phyloP scores from a whole-genome alignment of 257 asterid species.

The Jasminum sambac region DNA sequence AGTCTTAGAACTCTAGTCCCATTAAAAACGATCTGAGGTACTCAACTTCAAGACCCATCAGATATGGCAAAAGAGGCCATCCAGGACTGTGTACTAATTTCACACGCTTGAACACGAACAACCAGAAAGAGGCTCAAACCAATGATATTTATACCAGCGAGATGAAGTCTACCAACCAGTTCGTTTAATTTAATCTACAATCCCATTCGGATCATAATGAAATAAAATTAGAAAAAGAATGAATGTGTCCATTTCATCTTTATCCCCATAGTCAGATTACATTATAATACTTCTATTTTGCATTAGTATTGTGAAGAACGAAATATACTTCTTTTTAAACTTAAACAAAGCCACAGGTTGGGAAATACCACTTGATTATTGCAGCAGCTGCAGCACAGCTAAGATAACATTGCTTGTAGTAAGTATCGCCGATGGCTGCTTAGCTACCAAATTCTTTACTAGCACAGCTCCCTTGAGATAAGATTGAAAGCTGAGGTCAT shows the following conservation, averaged over 20 bases:
- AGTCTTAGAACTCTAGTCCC: not conserved
- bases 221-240: slow-evolving; percentile 5
- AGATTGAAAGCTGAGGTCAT: slow-evolving; percentile 30
- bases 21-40: slow-evolving; percentile 16
- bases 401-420: slow-evolving; percentile 91
- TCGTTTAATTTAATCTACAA: slow-evolving; percentile 11
- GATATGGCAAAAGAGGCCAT: slow-evolving; percentile 22
- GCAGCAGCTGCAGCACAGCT: slow-evolving; percentile 99
- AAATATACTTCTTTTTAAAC: slow-evolving; percentile 5
- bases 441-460: slow-evolving; percentile 83
- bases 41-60: slow-evolving; percentile 15
- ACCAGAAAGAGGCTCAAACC: slow-evolving; percentile 15
- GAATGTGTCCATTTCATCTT: slow-evolving; percentile 7
- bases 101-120: not conserved
- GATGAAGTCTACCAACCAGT: slow-evolving; percentile 14
- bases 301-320: slow-evolving; percentile 16
- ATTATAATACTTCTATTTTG: not conserved
- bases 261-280: slow-evolving; percentile 6
- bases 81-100: slow-evolving; percentile 20
- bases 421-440: slow-evolving; percentile 88
- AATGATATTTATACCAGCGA: slow-evolving; percentile 3
- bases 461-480: slow-evolving; percentile 72
- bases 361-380: slow-evolving; percentile 83
- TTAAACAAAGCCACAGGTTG: slow-evolving; percentile 20
- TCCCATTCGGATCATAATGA: slow-evolving; percentile 13